Evolutionary conservation across 805 yeast genomes (phyloP), one percentile per base, ranked within the genome.

Genomic region (Scheffersomyces lignosus): DNA sequence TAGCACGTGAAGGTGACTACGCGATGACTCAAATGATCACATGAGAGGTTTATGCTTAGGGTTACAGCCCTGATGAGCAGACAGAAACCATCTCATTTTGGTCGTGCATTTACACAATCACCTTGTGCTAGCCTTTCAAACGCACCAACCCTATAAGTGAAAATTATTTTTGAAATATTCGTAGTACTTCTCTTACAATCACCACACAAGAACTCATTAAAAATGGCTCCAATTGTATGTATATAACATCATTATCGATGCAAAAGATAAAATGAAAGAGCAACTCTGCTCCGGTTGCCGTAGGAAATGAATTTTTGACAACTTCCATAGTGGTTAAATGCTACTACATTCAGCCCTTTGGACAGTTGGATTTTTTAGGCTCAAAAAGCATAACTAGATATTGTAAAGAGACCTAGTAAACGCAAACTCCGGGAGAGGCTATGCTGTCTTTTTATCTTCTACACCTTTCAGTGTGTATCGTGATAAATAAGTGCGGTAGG

Each of bases 171-270:
- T 17, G 13, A 15, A 16, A 16, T 30, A 27, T 31, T 36, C n/a
- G n/a, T n/a, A n/a, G n/a, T n/a, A 38, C 29, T 28, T 18, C 31
- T 27, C 35, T 33, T 10, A 20, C 24, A 20, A 20, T 33, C 33
- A 34, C 17, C 34, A 25, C 30, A 36, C 35, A 25, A 38, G 39
- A 38, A 28, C 33, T 18, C 27, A 47, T 48, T 51, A 54, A 70
- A 58, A 77, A 84, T 86, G 95, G 95, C 95, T 81, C 95, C 95
- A 83, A 83, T 81, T 73, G 93, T 85, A 84, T 73, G 93, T 84
- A 66, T 56, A 50, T 7, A 7, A 20, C 10, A 20, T n/a, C n/a
- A n/a, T n/a, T n/a, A n/a, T n/a, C n/a, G n/a, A n/a, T n/a, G n/a
- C n/a, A n/a, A n/a, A 10, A 20, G 24, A 20, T 20, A 20, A 20